Evolutionary conservation across 306 rosid genomes (phyloP).

Genomic region (Hippophae tibetana): DNA sequence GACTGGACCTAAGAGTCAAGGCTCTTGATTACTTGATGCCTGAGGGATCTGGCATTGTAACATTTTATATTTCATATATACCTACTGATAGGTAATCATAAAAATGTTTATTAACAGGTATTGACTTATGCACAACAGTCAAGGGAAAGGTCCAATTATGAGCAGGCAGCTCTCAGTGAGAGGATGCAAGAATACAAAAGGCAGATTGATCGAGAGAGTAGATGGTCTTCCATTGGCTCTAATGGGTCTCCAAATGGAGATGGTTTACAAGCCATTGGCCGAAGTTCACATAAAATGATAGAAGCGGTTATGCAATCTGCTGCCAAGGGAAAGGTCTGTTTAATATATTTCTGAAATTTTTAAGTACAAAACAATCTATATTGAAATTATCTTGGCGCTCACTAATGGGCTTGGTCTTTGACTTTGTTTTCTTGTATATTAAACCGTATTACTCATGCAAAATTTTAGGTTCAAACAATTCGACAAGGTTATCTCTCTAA

Average conservation of each 20-base stretch:
- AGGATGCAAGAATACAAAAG: conserved; percentile 96
- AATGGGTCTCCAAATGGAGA: conserved; percentile 98
- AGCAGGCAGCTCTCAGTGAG: conserved; percentile 97
- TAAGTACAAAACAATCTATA: conserved; percentile 2
- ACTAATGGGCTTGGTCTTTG: conserved; percentile 7
- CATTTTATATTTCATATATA: not conserved
- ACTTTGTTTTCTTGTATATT: not conserved
- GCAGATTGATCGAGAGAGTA: conserved; percentile 95
- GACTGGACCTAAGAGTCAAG: too few species aligned
- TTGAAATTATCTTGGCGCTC: conserved; percentile 6
- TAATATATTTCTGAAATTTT: conserved; percentile 7
- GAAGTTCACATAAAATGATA: conserved; percentile 99
- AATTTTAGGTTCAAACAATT: conserved; percentile 84
- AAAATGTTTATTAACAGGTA: conserved; percentile 49
- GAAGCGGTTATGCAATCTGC: conserved; percentile 99
- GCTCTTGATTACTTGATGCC: conserved; percentile 8
- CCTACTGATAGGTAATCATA: conserved; percentile 11
- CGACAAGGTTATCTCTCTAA: conserved; percentile 99
- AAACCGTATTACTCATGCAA: not conserved
- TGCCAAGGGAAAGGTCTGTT: conserved; percentile 90
- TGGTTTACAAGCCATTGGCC: conserved; percentile 97
- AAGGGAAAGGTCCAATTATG: conserved; percentile 94
- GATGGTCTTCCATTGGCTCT: conserved; percentile 87
- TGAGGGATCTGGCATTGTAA: not conserved
- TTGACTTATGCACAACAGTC: conserved; percentile 98